Evolutionary conservation across 495 filamentous ascomycete genomes (phyloP), one percentile per base, ranked within the genome.

Genomic region (Talaromyces adpressus): DNA sequence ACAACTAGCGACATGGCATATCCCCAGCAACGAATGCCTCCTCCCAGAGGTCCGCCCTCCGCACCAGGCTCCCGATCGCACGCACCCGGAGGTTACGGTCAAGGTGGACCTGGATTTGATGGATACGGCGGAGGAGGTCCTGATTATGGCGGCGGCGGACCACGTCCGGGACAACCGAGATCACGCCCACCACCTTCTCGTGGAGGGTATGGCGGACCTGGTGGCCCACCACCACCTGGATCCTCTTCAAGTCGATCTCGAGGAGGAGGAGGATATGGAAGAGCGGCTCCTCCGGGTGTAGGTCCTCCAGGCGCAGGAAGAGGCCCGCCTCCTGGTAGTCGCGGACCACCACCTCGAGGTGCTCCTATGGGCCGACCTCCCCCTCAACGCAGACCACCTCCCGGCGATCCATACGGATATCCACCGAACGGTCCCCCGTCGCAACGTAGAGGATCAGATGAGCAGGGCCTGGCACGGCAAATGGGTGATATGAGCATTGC

Each of bases 401-500:
- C 45, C 3, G 45, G 45, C 11, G 60, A 62, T 52, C 47, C 60
- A 32, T 62, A 62, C 11, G 60, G 60, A 12, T 32, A 49, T 22
- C 60, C 60, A 16, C 16, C 12, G 5, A 32, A 52, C 4, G 60
- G 60, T 6, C 60, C 60, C n/a, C 45, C 27, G 16, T 52, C 60
- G 45, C 39, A 41, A 62, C 60, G 60, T 3, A 29, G 60, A 53
- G 60, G 45, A 6, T 62, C 60, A 20, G 60, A 62, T 20, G 60
- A 62, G 8, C 45, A 51, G 23, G 69, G 70, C 3, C 77, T 87
- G 36, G 68, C 83, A 52, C 76, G 78, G 41, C 81, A 78, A 54
- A 89, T 87, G 84, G 79, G 73, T 9, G 73, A 70, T 20, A 82
- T 88, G 83, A 82, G 84, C 63, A 75, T 88, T 29, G 73, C 64